These are phyloP conservation scores for Scortechinia acanthostroma DNA, from an alignment of 2,329 filamentous ascomycete genomes.

Conservation along the genomic window DNA sequence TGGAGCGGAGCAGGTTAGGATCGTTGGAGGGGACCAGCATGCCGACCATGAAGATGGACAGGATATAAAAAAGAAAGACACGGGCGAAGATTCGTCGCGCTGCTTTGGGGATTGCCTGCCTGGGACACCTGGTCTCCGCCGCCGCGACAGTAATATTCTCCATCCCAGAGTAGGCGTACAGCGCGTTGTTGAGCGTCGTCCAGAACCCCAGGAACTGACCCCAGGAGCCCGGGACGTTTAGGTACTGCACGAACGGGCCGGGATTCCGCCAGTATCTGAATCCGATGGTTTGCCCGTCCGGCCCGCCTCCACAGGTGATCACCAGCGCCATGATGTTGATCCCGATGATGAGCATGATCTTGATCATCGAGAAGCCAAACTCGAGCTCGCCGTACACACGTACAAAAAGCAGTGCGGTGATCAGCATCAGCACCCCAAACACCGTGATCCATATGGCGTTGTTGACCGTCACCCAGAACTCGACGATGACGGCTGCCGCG, in stretches of 20 bases:
- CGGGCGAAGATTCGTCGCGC: slow-evolving; percentile 20
- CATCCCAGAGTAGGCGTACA: slow-evolving; percentile 16
- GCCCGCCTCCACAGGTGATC: slow-evolving; percentile 21
- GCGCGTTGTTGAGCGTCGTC: slow-evolving; percentile 18
- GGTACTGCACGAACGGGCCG: slow-evolving; percentile 13
- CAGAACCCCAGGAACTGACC: slow-evolving; percentile 31
- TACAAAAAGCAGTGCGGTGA: slow-evolving; percentile 16
- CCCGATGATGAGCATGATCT: slow-evolving; percentile 16
- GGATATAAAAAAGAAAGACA: slow-evolving; percentile 17
- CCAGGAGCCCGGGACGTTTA: slow-evolving; percentile 11
- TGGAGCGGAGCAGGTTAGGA: slow-evolving; percentile 12
- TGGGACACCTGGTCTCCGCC: slow-evolving; percentile 16
- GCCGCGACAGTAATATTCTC: slow-evolving; percentile 21
- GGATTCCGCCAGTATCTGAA: slow-evolving; percentile 18
- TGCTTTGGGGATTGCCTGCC: slow-evolving; percentile 17
- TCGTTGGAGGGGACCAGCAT: slow-evolving; percentile 21
- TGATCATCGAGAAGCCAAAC: slow-evolving; percentile 19
- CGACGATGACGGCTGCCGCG: slow-evolving; percentile 17
- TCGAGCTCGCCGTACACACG: slow-evolving; percentile 18
- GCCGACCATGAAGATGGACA: slow-evolving; percentile 23
- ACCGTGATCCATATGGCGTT: slow-evolving; percentile 21
- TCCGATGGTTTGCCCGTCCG: slow-evolving; percentile 11
- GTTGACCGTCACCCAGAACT: slow-evolving; percentile 18
- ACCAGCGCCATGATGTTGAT: slow-evolving; percentile 23
- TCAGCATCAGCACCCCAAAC: slow-evolving; percentile 15